Conservation (phyloP, 768 basidiomycete species). For the Gelatoporia subvermispora region DNA sequence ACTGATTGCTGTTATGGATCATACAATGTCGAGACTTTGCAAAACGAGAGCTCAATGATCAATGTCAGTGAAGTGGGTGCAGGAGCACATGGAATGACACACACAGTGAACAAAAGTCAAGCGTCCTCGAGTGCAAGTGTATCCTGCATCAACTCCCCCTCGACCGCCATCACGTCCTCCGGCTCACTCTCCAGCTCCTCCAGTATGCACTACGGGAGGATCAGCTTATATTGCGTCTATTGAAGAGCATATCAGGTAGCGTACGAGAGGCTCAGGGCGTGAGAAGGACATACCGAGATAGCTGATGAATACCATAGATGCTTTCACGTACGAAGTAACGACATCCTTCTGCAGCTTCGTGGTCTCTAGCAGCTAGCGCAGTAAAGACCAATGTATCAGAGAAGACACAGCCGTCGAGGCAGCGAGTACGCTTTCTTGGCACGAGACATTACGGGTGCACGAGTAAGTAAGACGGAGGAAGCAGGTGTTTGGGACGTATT, state of each 20-base stretch:
- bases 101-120: not conserved
- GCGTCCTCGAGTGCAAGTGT: constrained; percentile 31
- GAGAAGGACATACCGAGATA: no score
- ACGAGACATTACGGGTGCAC: constrained; percentile 47
- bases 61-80: no score
- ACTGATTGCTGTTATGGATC: no score
- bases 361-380: constrained; percentile 70
- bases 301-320: constrained; percentile 93
- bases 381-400: not conserved
- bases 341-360: constrained; percentile 90
- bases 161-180: constrained; percentile 39
- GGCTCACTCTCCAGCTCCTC: constrained; percentile 38
- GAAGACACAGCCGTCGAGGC: constrained; percentile 22
- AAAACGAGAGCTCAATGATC: no score
- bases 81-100: no score
- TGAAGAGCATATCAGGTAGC: not conserved
- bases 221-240: constrained; percentile 1
- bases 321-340: constrained; percentile 76
- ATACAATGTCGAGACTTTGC: no score
- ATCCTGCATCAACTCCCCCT: constrained; percentile 38
- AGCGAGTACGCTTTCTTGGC: constrained; percentile 76
- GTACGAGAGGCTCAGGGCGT: constrained; percentile 31
- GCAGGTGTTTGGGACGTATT: no score
- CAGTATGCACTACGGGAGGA: constrained; percentile 61
- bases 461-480: no score